Base-by-base conservation (phyloP, 2,329 filamentous ascomycete genomes). In the Nothomitra cinnamomea region DNA sequence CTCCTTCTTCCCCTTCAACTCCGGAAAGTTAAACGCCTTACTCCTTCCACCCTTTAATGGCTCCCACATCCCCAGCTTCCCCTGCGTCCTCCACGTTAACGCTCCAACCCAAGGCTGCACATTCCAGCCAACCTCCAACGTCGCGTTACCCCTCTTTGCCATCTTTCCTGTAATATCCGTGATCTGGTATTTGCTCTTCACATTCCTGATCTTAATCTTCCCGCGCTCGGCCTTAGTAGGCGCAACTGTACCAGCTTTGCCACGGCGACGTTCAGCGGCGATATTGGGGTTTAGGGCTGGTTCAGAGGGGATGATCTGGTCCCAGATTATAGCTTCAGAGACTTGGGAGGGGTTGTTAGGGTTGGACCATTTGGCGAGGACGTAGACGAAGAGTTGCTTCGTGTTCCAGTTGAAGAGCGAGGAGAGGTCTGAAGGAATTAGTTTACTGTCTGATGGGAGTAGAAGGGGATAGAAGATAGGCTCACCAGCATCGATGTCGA, bases 401-500 rank as follows among this genome's bases (percentile, higher is more conserved):
- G 94, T 98, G 75, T 98, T 98, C 92, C 90, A 98, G 64, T 86
- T 94, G 77, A 96, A 96, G 61, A 98, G 85, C 43, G 83, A 83
- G 56, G 81, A 84, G 56, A 98, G 78, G 70, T 98, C 90, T 75
- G 57, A 19, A 19, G 28, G 32, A 32, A 28, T 41, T 19, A 22
- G 57, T 58, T 56, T 53, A 54, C 25, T 50, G 25, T n/a, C 5
- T 19, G 25, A 10, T 15, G 7, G 48, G 40, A 19, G 22, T 32
- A 28, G 17, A 17, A 38, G 40, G 38, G 24, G 28, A 50, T 49
- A 49, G 25, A 15, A 21, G 7, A 19, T 8, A 52, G 25, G 19
- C 8, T 54, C 38, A 78, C 76, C 76, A 53, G 89, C 85, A 63
- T 95, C 85, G 56, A 98, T 77, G 63, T 89, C 86, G 75, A 98